Base-by-base conservation (phyloP, 352 stramenopile species). In the Pythium apleroticum region DNA sequence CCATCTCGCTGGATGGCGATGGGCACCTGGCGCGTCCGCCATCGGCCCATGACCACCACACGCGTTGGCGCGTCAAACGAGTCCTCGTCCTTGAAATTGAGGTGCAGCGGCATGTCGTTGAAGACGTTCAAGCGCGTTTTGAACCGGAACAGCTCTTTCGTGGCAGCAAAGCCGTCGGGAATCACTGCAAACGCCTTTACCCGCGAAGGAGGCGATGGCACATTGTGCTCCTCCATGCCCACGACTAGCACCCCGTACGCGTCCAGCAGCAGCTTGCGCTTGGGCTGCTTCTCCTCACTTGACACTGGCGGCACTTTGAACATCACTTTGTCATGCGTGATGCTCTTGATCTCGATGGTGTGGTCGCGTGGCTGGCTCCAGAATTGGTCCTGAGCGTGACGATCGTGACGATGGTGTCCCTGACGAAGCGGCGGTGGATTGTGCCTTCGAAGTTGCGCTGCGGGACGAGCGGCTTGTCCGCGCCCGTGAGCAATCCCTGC, bases 301-400 rank as follows among this genome's bases (percentile, higher is more conserved):
- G n/a, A 20, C 15, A 22, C 14, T 4, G 28, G 52, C 28, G 52
- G 52, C 12, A 57, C 19, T 14, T 22, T 27, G 52, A 57, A 57
- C 27, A 57, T 8, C 7, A 57, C 52, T 17, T 45, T 41, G 52
- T 57, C 20, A n/a, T 28, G 19, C 25, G 17, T 31, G 52, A 45
- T 15, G 30, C 45, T 31, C 19, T 45, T 41, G 52, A 57, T 45
- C 52, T 57, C 27, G 27, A 45, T 8, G 8, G 52, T 17, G 11
- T 57, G 28, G 6, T 39, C 27, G 19, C 27, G 52, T 6, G 15
- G 15, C 6, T 57, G 5, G n/a, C 25, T 30, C 52, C 52, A 57
- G 28, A 57, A 57, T 3, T 43, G 5, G 15, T 57, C 27, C 30
- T 57, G 8, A 57, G 30, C 22, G 52, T 45, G 28, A 57, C 28